phyloP scores from a whole-genome alignment of 352 stramenopile species.

The Globisporangium rhizosaccharum region DNA sequence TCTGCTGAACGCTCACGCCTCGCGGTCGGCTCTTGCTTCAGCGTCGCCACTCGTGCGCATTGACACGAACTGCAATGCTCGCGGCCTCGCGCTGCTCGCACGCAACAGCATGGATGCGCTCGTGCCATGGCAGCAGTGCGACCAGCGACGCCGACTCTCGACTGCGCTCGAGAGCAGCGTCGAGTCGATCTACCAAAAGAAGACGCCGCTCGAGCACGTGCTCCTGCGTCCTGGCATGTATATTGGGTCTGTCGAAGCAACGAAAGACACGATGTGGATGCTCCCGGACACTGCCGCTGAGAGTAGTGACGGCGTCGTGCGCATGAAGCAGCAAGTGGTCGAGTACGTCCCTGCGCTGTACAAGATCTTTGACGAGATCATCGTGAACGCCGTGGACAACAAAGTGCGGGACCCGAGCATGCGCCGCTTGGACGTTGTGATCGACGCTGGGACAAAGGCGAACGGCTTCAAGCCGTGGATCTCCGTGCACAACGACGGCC shows the following conservation, averaged over 20 bases:
- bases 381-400: conserved; percentile 98
- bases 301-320: conserved; percentile 13
- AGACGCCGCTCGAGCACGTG: conserved; percentile 87
- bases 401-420: conserved; percentile 83
- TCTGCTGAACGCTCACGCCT: no score
- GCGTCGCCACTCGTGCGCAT: no score
- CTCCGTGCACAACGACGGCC: conserved; percentile 97
- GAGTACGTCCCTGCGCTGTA: conserved; percentile 90
- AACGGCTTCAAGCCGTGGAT: conserved; percentile 83
- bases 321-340: conserved; percentile 71
- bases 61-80: no score
- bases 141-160: conserved; percentile 8
- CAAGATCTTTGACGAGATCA: conserved; percentile 99
- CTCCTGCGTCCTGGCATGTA: conserved; percentile 90
- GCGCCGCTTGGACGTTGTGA: conserved; percentile 62
- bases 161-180: conserved; percentile 44
- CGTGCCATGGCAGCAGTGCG: no score
- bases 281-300: conserved; percentile 22
- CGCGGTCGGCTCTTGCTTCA: no score
- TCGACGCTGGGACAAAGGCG: conserved; percentile 53
- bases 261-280: conserved; percentile 80
- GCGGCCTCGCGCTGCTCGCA: no score
- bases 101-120: no score
- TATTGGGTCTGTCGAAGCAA: conserved; percentile 83
- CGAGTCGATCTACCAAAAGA: conserved; percentile 87